These are phyloP conservation scores for Dothideomycetes sp. DNA, from an alignment of 2,329 filamentous ascomycete species.

Conservation along the genomic window DNA sequence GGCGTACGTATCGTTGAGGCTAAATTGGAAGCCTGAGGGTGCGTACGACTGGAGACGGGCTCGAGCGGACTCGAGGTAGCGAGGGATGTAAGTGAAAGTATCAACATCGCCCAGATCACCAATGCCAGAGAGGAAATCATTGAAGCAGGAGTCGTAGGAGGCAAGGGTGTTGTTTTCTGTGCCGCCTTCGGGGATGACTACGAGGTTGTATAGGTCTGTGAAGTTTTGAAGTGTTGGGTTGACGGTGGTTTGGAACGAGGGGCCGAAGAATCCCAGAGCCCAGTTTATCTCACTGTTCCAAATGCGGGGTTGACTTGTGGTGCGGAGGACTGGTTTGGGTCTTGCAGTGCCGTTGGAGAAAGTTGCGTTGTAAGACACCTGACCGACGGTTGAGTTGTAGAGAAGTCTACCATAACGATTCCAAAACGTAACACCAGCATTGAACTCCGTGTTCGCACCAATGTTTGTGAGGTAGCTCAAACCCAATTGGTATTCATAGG, in stretches of 20 bases:
- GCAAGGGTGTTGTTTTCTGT: constrained; percentile 46
- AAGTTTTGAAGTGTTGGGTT: constrained; percentile 33
- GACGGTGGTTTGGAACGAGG: constrained; percentile 32
- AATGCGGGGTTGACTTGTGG: constrained; percentile 47
- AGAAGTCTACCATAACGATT: constrained; percentile 45
- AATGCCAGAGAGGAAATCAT: constrained; percentile 29
- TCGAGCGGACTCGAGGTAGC: constrained; percentile 39
- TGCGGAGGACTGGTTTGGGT: constrained; percentile 43
- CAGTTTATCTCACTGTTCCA: constrained; percentile 46
- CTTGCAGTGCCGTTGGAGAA: constrained; percentile 41
- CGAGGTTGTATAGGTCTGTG: constrained; percentile 36
- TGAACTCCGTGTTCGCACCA: constrained; percentile 44
- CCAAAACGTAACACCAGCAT: constrained; percentile 44
- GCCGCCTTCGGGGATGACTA: constrained; percentile 43
- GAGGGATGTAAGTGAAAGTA: constrained; percentile 36
- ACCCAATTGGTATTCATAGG: constrained; percentile 40
- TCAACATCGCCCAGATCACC: constrained; percentile 35
- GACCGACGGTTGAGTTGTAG: constrained; percentile 41
- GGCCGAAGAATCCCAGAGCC: constrained; percentile 46
- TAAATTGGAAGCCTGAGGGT: constrained; percentile 41
- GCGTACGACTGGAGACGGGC: constrained; percentile 39
- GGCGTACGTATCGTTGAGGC: constrained; percentile 40
- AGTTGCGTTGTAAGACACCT: constrained; percentile 40
- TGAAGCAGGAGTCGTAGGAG: constrained; percentile 42
- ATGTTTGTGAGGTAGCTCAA: constrained; percentile 35